A percentile compares a stretch with the other conserved stretches of the same genome.
phyloP scores from a whole-genome alignment of 1,139 yeast species.

The Magnusiomyces tetraspermus region DNA sequence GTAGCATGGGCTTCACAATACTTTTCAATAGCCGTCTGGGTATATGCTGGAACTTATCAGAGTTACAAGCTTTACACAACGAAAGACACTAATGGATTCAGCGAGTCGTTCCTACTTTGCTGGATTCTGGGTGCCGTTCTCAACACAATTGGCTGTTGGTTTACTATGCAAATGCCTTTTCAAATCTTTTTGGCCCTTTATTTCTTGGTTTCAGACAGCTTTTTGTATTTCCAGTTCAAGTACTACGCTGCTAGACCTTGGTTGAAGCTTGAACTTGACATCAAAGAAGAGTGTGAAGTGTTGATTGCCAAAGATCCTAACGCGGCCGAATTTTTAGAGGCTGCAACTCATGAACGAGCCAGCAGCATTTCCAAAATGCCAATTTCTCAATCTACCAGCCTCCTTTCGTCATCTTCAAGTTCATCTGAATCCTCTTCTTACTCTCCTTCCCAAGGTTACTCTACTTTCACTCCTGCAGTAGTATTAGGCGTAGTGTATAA shows the following conservation, averaged over 20 bases:
- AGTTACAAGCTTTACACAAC: slow-evolving; percentile 23
- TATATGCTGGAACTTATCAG: slow-evolving; percentile 28
- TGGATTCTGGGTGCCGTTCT: slow-evolving; percentile 29
- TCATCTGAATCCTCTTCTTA: neutral
- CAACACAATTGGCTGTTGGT: slow-evolving; percentile 27
- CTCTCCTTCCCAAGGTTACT: neutral
- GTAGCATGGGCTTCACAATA: slow-evolving; percentile 23
- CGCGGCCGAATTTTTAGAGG: neutral
- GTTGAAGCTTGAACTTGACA: slow-evolving; percentile 6
- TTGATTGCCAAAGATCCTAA: neutral
- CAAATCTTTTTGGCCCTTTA: slow-evolving; percentile 25
- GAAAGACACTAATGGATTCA: slow-evolving; percentile 29
- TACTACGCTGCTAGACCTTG: slow-evolving; percentile 20
- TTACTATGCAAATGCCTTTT: slow-evolving; percentile 28
- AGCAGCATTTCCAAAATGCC: neutral
- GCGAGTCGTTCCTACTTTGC: slow-evolving; percentile 25
- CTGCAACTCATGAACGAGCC: neutral
- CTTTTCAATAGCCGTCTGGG: slow-evolving; percentile 27
- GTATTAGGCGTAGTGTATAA: slow-evolving; percentile 11
- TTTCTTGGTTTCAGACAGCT: slow-evolving; percentile 23
- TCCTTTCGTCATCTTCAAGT: neutral
- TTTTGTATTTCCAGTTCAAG: slow-evolving; percentile 23
- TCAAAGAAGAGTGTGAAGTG: slow-evolving; percentile 2
- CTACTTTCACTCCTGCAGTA: slow-evolving; percentile 13
- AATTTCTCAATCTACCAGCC: neutral